Base-by-base conservation (phyloP, 768 basidiomycete genomes). In the Mycena rosella region DNA sequence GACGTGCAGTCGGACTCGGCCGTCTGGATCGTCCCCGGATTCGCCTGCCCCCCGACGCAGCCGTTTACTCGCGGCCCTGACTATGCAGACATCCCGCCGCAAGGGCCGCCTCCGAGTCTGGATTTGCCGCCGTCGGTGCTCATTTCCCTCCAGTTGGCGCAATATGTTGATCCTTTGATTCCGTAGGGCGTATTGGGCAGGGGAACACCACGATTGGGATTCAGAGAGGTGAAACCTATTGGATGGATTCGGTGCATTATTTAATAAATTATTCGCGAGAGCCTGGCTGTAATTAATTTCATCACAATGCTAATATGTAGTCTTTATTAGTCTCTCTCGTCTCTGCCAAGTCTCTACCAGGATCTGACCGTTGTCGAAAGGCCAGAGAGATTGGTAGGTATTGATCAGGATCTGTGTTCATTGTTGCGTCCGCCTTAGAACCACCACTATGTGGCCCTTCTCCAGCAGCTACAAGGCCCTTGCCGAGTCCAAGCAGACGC, bases 381-480 rank as follows among this genome's bases (percentile, higher is more conserved):
- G n/a, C n/a, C n/a, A n/a, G n/a, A n/a, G n/a, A n/a, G n/a, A n/a
- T n/a, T n/a, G n/a, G n/a, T n/a, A n/a, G n/a, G n/a, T n/a, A n/a
- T n/a, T n/a, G n/a, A n/a, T n/a, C n/a, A n/a, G n/a, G n/a, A n/a
- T n/a, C n/a, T n/a, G n/a, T n/a, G n/a, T n/a, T n/a, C n/a, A n/a
- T n/a, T n/a, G n/a, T n/a, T n/a, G n/a, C n/a, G n/a, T n/a, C n/a
- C n/a, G n/a, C 32, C 32, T 34, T 34, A 17, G 38, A 3, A 3
- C 38, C 11, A 44, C 42, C 42, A 44, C n/a, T 15, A 82, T 84
- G 80, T 82, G 82, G 83, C 81, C 79, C 2, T 83, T 84, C 70
- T 71, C 78, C 22, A 68, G 68, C 27, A 78, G 80, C 34, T 80
- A 80, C 68, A 59, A 74, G 44, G 72, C 73, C 45, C 72, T 81